Evolutionary conservation across 2,329 filamentous ascomycete species (phyloP), one percentile per base, ranked within the genome.

Genomic region (Clonostachys chloroleuca): DNA sequence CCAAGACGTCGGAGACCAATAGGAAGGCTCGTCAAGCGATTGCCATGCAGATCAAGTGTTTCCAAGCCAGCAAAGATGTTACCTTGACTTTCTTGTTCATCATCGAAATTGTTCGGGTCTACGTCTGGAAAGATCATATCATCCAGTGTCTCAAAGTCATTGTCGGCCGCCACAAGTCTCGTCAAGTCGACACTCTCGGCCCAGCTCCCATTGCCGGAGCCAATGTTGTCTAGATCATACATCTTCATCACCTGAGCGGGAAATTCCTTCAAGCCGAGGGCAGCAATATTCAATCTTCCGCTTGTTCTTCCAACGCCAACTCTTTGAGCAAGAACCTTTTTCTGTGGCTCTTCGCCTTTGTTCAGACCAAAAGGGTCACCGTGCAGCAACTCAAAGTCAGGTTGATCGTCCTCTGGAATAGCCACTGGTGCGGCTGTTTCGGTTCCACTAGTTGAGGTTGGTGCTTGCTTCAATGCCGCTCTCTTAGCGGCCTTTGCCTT

Each of bases 171-270:
- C 53, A 94, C 81, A 44, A 97, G 83, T 51, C 87, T 83, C 1
- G 85, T 87, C 42, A 97, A 69, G 60, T 97, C 92, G 12, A 97
- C 89, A 49, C 87, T 86, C 64, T 97, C 92, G 3, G 91, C 91
- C 94, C 94, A 97, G 34, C 85, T 82, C 12, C 83, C 79, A 35
- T 78, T 81, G 18, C 78, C 71, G 12, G 73, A 74, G 36, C 85
- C 81, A 47, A 83, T 76, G 2, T 80, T 77, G 46, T 91, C 84
- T 16, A 89, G 74, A 56, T 91, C 87, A 62, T 96, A 97, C 92
- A 97, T 97, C 47, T 84, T 82, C 67, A 95, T 71, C 0, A 97
- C 87, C 59, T 95, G 89, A 2, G 80, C 67, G 0, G 94, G 94
- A 5, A 99, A 87, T 48, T 86, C 77, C 51, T 83, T 87, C 37